These are phyloP conservation scores for Populus davidiana DNA, from an alignment of 345 rosid genomes.

Conservation along the genomic window DNA sequence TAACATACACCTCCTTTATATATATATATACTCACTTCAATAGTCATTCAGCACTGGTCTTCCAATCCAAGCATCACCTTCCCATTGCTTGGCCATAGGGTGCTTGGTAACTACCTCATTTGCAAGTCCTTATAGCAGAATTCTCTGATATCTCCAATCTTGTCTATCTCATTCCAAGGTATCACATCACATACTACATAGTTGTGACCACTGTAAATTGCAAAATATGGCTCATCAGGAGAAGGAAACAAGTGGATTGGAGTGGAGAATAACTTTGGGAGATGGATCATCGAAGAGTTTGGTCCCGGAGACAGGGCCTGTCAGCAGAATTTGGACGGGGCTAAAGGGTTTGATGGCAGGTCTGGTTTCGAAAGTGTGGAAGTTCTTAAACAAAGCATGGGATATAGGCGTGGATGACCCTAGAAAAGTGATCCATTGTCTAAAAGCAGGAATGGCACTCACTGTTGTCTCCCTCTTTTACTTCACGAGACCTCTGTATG, in stretches of 20 bases:
- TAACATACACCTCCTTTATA: neutral
- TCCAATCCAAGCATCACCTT: neutral
- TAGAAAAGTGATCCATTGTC: constrained; percentile 42
- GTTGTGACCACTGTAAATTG: neutral
- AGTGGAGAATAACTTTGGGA: constrained; percentile 46
- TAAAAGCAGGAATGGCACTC: constrained; percentile 46
- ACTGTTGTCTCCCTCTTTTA: constrained; percentile 36
- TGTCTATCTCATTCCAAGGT: neutral
- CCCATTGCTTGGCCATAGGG: constrained; percentile 16
- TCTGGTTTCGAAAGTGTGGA: constrained; percentile 20
- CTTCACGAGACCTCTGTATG: constrained; percentile 44
- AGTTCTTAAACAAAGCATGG: constrained; percentile 35
- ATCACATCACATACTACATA: neutral
- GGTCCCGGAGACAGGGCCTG: constrained; percentile 26
- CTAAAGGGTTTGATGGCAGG: constrained; percentile 18
- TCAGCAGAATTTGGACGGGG: constrained; percentile 24
- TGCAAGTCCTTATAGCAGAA: too few relatives aligned
- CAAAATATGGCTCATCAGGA: constrained; percentile 26
- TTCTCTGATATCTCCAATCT: neutral
- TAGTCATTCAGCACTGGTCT: neutral
- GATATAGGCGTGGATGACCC: constrained; percentile 37
- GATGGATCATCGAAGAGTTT: constrained; percentile 40
- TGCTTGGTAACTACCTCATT: neutral
- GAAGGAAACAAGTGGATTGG: constrained; percentile 22
- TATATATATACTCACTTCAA: neutral